phyloP scores from a whole-genome alignment of 1,284 basidiomycete species.

The Cerrena zonata region DNA sequence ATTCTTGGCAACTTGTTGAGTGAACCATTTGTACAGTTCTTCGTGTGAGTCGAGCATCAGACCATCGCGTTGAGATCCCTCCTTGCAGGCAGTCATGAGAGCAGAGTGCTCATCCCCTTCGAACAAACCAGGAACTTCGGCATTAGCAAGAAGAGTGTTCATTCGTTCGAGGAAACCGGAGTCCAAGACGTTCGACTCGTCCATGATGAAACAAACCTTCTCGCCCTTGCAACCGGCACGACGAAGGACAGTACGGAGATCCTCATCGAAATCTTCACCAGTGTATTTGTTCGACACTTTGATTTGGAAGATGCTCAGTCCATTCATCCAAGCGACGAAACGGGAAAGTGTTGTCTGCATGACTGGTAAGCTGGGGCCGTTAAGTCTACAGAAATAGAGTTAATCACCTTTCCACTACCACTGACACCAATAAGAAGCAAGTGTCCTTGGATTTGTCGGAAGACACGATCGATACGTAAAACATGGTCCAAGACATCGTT shows the following conservation, averaged over 20 bases:
- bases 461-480: conserved; percentile 95
- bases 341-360: conserved; percentile 89
- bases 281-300: conserved; percentile 99
- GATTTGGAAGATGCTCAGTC: conserved; percentile 96
- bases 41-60: conserved; percentile 97
- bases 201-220: conserved; percentile 99
- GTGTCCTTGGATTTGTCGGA: conserved; percentile 96
- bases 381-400: neutral
- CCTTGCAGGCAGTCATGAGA: conserved; percentile 97
- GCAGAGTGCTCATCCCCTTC: conserved; percentile 96
- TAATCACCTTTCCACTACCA: conserved; percentile 88
- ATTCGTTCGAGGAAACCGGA: conserved; percentile 98
- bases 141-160: conserved; percentile 98
- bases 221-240: conserved; percentile 96
- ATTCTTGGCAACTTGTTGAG: conserved; percentile 92
- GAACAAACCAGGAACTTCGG: conserved; percentile 98
- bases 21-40: conserved; percentile 95
- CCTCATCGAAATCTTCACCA: conserved; percentile 96
- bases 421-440: conserved; percentile 94
- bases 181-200: conserved; percentile 97
- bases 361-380: conserved; percentile 9
- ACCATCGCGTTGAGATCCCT: conserved; percentile 95
- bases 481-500: conserved; percentile 98
- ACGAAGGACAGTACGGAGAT: conserved; percentile 87
- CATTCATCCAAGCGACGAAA: conserved; percentile 99